phyloP scores from a whole-genome alignment of 2,329 filamentous ascomycete species.

The Parastagonospora nodorum region DNA sequence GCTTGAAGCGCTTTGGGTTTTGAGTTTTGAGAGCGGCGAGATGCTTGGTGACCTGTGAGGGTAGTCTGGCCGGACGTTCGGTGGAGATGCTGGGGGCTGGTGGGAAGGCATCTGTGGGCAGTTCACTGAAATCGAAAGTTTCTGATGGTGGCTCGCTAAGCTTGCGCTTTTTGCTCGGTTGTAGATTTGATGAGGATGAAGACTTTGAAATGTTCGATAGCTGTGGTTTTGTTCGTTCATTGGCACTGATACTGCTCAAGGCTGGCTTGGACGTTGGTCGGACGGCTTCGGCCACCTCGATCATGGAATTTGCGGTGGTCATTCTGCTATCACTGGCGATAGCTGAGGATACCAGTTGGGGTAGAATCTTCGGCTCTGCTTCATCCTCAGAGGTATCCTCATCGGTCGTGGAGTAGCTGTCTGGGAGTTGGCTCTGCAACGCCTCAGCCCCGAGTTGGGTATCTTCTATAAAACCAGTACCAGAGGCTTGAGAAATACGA shows the following conservation, averaged over 20 bases:
- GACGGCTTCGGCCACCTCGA: too few species aligned
- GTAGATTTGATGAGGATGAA: too few species aligned
- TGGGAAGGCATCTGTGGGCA: slow-evolving; percentile 31
- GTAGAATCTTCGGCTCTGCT: not conserved
- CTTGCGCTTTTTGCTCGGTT: too few species aligned
- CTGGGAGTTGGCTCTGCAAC: slow-evolving; percentile 50
- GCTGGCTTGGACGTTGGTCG: too few species aligned
- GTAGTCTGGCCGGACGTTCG: slow-evolving; percentile 18
- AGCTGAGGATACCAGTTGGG: not conserved
- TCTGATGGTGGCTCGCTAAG: not conserved
- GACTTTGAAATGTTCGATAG: too few species aligned
- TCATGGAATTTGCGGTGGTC: not conserved
- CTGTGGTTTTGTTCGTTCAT: too few species aligned
- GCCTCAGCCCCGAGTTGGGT: slow-evolving; percentile 50
- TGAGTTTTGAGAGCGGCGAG: slow-evolving; percentile 34
- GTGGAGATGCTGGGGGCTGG: slow-evolving; percentile 30
- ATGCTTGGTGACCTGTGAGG: slow-evolving; percentile 35
- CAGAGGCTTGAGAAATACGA: slow-evolving; percentile 5
- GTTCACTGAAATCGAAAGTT: slow-evolving; percentile 24
- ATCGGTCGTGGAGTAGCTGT: slow-evolving; percentile 24
- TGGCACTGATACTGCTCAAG: too few species aligned
- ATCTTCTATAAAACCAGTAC: slow-evolving; percentile 46
- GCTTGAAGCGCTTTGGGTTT: slow-evolving; percentile 40
- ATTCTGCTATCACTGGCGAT: not conserved
- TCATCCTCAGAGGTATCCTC: slow-evolving; percentile 17